Evolutionary conservation across 1,139 yeast species (phyloP).

Genomic region (Candida smagusa): DNA sequence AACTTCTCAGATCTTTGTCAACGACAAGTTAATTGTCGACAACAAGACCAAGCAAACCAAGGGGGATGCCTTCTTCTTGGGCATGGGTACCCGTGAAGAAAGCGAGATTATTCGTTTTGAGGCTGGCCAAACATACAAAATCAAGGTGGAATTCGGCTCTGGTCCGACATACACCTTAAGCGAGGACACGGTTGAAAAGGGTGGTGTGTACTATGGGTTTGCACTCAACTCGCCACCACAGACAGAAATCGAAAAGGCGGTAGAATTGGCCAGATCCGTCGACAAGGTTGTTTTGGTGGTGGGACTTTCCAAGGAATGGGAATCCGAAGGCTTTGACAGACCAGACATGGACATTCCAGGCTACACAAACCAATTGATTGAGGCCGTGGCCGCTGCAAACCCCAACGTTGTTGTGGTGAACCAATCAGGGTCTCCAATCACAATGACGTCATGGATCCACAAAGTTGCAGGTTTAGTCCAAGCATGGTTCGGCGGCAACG

Average conservation of each 20-base stretch:
- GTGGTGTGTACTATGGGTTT: constrained; percentile 33
- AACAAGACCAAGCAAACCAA: constrained; percentile 49
- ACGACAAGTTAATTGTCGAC: constrained; percentile 52
- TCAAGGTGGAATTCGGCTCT: constrained; percentile 52
- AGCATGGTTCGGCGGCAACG: constrained; percentile 41
- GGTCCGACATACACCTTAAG: constrained; percentile 37
- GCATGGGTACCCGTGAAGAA: constrained; percentile 51
- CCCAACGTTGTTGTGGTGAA: constrained; percentile 52
- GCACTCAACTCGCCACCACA: constrained; percentile 20
- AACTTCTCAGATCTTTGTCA: constrained; percentile 50
- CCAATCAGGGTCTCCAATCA: constrained; percentile 62
- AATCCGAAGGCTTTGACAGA: constrained; percentile 22
- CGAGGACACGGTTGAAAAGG: constrained; percentile 18
- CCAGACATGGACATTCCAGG: constrained; percentile 27
- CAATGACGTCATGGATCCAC: constrained; percentile 51
- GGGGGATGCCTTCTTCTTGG: constrained; percentile 46
- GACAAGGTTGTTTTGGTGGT: constrained; percentile 45
- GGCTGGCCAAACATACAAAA: constrained; percentile 39
- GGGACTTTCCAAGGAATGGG: constrained; percentile 47
- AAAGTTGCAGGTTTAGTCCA: constrained; percentile 50
- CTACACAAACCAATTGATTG: constrained; percentile 43
- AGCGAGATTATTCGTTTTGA: constrained; percentile 33
- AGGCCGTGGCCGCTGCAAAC: constrained; percentile 46
- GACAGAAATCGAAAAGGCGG: constrained; percentile 36
- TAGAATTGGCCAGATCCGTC: constrained; percentile 39